Conservation (phyloP, 108 stramenopile genomes). For the Nitzschia sp. region DNA sequence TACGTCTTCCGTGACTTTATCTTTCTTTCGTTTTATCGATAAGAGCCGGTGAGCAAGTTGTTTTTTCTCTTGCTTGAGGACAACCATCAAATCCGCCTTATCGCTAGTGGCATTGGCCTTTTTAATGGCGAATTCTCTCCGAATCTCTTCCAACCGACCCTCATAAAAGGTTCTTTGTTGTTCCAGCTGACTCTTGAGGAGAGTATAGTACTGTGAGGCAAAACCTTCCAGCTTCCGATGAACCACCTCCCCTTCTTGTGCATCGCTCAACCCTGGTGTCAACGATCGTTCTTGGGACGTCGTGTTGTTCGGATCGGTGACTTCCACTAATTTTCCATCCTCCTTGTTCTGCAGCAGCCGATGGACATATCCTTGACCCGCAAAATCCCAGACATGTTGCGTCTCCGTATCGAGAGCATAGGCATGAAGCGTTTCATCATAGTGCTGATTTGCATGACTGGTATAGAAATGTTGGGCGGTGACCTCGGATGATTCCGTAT, state of each 20-base stretch:
- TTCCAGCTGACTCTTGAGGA: constrained; percentile 89
- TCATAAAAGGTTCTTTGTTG: constrained; percentile 90
- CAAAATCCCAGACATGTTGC: constrained; percentile 96
- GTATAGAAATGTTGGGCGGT: constrained; percentile 15
- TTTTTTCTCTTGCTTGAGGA: constrained; percentile 76
- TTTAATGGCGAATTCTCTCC: constrained; percentile 44
- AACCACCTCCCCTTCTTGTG: constrained; percentile 85
- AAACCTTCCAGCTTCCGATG: constrained; percentile 90
- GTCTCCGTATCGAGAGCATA: constrained; percentile 94
- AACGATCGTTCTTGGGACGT: constrained; percentile 57
- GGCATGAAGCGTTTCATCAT: constrained; percentile 89
- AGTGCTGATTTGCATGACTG: constrained; percentile 86
- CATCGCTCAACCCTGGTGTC: constrained; percentile 62
- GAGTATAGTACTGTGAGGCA: constrained; percentile 84
- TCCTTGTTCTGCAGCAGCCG: constrained; percentile 86
- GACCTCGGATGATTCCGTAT: background rate
- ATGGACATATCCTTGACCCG: constrained; percentile 94
- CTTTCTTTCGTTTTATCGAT: constrained; percentile 48
- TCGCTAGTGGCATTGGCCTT: background rate
- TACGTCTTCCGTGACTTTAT: constrained; percentile 59
- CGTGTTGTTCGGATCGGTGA: constrained; percentile 67
- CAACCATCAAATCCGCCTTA: constrained; percentile 53
- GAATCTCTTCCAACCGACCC: constrained; percentile 71
- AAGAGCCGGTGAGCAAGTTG: constrained; percentile 68
- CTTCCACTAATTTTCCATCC: constrained; percentile 94